phyloP scores from a whole-genome alignment of 306 rosid species.

The Fragaria ananassa region DNA sequence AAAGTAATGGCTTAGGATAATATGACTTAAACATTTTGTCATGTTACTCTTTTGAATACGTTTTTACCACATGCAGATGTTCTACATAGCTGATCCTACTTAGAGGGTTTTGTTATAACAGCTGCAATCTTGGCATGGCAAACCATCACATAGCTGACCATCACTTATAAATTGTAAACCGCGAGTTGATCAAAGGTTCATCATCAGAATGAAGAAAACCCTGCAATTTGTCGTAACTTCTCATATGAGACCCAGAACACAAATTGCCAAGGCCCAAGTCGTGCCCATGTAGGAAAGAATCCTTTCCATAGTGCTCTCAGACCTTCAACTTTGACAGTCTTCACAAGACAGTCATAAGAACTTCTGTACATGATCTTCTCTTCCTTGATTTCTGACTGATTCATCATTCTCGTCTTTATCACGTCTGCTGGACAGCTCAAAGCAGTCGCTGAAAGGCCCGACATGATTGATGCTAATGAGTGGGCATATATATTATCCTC shows the following conservation, averaged over 20 bases:
- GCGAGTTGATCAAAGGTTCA: neutral
- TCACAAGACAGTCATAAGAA: slow-evolving; percentile 72
- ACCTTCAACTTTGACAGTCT: slow-evolving; percentile 80
- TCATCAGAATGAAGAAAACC: slow-evolving; percentile 70
- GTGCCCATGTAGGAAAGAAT: slow-evolving; percentile 89
- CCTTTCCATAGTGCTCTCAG: slow-evolving; percentile 85
- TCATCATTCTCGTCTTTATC: slow-evolving; percentile 90
- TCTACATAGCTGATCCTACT: no score
- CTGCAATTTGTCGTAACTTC: slow-evolving; percentile 72
- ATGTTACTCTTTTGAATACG: no score
- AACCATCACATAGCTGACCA: neutral
- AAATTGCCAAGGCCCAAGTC: slow-evolving; percentile 95
- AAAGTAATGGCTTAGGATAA: no score
- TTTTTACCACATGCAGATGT: no score
- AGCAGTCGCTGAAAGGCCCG: slow-evolving; percentile 71
- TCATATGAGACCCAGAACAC: slow-evolving; percentile 93
- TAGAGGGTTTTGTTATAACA: no score
- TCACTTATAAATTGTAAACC: neutral
- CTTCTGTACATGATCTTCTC: slow-evolving; percentile 48
- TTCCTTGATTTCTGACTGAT: slow-evolving; percentile 43
- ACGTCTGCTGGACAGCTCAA: slow-evolving; percentile 95
- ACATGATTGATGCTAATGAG: slow-evolving; percentile 70
- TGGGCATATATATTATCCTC: slow-evolving; percentile 69
- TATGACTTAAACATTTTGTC: no score
- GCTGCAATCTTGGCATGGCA: neutral